Percentiles rank a stretch among this genome's conserved stretches.
Evolutionary conservation across 345 rosid genomes (phyloP).

Genomic region (Salix arbutifolia): DNA sequence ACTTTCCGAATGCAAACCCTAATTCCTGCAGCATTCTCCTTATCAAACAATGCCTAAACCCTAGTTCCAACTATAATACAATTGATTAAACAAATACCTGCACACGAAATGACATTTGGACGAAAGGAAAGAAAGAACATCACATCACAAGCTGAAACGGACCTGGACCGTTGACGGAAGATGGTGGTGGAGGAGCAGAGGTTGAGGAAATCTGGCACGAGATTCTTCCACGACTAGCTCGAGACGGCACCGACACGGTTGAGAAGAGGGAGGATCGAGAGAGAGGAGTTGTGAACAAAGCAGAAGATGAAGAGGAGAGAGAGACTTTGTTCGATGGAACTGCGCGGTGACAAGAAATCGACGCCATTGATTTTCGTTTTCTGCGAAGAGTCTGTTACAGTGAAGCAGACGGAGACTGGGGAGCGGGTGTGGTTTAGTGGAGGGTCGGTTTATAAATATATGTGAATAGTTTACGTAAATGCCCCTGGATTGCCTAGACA

Average conservation of each 20-base stretch:
- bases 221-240: constrained; percentile 21
- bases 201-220: constrained; percentile 58
- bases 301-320: constrained; percentile 39
- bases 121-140: background rate
- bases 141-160: background rate
- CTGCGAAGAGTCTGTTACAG: background rate
- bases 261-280: constrained; percentile 18
- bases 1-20: background rate
- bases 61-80: constrained; percentile 2
- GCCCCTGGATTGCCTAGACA: background rate
- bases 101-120: background rate
- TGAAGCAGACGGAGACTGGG: background rate
- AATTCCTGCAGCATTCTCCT: background rate
- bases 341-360: constrained; percentile 47
- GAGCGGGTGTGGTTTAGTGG: background rate
- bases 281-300: constrained; percentile 31
- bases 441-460: background rate
- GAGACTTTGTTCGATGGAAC: constrained; percentile 37
- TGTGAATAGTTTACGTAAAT: background rate
- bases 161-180: constrained; percentile 49
- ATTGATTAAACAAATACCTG: background rate
- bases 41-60: constrained; percentile 2
- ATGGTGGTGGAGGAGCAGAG: constrained; percentile 35
- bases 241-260: constrained; percentile 16
- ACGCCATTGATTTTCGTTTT: constrained; percentile 44